A percentile compares a stretch with the other conserved stretches of the same genome.
Evolutionary conservation across 2,329 filamentous ascomycete species (phyloP).

Genomic region (Penicillium sp.): DNA sequence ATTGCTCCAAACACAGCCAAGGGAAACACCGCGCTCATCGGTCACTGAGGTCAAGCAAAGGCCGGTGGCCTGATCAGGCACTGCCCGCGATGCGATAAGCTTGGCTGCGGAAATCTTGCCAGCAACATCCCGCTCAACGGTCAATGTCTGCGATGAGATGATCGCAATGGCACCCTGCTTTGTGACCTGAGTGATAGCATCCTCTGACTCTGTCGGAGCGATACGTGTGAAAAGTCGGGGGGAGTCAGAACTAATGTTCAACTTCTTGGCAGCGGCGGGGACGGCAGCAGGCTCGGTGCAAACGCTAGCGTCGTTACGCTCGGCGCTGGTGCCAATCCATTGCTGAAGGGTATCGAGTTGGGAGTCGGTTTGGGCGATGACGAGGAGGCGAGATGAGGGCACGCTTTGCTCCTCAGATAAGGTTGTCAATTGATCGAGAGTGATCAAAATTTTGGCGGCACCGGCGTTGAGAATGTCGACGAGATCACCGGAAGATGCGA

Average conservation of each 20-base stretch:
- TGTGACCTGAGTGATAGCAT: slow-evolving; percentile 51
- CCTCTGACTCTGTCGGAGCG: slow-evolving; percentile 45
- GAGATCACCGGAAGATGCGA: slow-evolving; percentile 72
- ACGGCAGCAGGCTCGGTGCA: slow-evolving; percentile 39
- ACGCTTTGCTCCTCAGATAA: slow-evolving; percentile 56
- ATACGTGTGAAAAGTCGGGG: slow-evolving; percentile 44
- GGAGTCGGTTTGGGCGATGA: slow-evolving; percentile 49
- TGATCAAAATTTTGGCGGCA: slow-evolving; percentile 81
- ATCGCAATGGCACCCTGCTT: slow-evolving; percentile 66
- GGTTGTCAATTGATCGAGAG: slow-evolving; percentile 64
- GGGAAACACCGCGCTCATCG: slow-evolving; percentile 78
- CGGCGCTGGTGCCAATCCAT: slow-evolving; percentile 41
- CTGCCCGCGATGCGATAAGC: slow-evolving; percentile 73
- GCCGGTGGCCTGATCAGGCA: slow-evolving; percentile 78
- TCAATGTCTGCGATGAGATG: slow-evolving; percentile 70
- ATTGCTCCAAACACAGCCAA: slow-evolving; percentile 94
- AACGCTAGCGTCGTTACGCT: slow-evolving; percentile 40
- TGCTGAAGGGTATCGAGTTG: slow-evolving; percentile 42
- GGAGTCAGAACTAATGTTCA: slow-evolving; percentile 42
- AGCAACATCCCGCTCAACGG: slow-evolving; percentile 63
- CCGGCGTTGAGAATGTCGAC: slow-evolving; percentile 81
- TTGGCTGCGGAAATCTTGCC: slow-evolving; percentile 67
- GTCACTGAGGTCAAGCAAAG: slow-evolving; percentile 89
- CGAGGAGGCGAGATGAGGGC: slow-evolving; percentile 58
- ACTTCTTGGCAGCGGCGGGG: slow-evolving; percentile 40